Evolutionary conservation across 2,329 filamentous ascomycete genomes (phyloP), one percentile per base, ranked within the genome.

Genomic region (Alternaria triticina): DNA sequence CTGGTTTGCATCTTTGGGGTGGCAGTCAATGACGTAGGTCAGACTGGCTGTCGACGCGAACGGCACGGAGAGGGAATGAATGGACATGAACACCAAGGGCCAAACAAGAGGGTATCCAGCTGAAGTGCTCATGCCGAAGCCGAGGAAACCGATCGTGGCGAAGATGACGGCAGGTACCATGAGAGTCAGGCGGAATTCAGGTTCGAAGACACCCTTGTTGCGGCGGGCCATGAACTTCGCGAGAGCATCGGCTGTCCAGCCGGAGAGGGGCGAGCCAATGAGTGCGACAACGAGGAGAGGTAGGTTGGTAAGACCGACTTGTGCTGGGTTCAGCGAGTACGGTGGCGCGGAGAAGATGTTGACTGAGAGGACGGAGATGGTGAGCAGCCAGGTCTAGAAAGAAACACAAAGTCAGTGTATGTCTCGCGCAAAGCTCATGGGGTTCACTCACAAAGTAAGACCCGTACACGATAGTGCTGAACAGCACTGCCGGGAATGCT

Each of bases 191-290:
- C 94, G 89, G 78, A 97, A 97, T 75, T 97, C 95, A 2, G 95
- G 94, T 80, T 97, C 95, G 76, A 96, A 97, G 61, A 94, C 85
- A 49, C 94, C 94, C 5, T 85, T 85, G 81, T 98, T 97, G 61
- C 86, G 83, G 64, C 86, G 86, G 12, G 93, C 94, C 84, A 97
- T 86, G 58, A 83, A 84, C 61, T 87, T 89, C 36, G 90, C 91
- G 54, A 88, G 89, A 75, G 86, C 88, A 77, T 98, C 94, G 25
- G 92, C 87, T 40, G 95, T 80, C 5, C 89, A 70, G 9, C 93
- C 94, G 0, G 93, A 88, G 11, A 96, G 78, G 12, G 89, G 56
- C 67, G 97, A 93, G 8, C 94, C 94, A 4, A 91, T 69, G 2
- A 97, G 77, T 6, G 92, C 91, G 22, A 95, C 94, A 52, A 94